Percentiles rank a stretch among this genome's conserved stretches.
Conservation (phyloP, 495 filamentous ascomycete species). For the Xylaria intraflava region DNA sequence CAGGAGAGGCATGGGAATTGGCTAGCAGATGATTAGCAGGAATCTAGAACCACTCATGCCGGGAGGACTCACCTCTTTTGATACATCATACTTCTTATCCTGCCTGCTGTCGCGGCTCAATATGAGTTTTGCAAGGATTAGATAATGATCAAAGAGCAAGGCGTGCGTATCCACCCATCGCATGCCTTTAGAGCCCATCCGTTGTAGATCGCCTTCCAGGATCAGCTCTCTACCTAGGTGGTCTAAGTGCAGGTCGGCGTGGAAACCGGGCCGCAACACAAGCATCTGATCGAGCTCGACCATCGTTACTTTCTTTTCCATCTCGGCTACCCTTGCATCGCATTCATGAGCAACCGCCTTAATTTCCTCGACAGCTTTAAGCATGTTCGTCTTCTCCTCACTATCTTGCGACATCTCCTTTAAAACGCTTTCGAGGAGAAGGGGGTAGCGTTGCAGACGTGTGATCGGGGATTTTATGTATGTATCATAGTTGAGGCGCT, state of each 20-base stretch:
- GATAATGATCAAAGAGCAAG: slow-evolving; percentile 92
- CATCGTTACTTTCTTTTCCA: slow-evolving; percentile 83
- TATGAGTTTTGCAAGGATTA: slow-evolving; percentile 83
- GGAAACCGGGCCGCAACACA: slow-evolving; percentile 78
- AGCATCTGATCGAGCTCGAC: slow-evolving; percentile 78
- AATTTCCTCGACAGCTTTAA: slow-evolving; percentile 89
- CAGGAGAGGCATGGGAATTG: slow-evolving; percentile 94
- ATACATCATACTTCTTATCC: slow-evolving; percentile 89
- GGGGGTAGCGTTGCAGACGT: slow-evolving; percentile 80
- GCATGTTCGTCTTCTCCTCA: slow-evolving; percentile 85
- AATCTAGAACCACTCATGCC: background rate
- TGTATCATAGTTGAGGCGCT: slow-evolving; percentile 85
- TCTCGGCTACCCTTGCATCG: slow-evolving; percentile 89
- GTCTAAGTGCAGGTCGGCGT: slow-evolving; percentile 81
- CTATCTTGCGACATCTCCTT: slow-evolving; percentile 77
- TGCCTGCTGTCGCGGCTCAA: slow-evolving; percentile 60
- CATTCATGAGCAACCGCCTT: slow-evolving; percentile 87
- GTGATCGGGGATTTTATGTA: slow-evolving; percentile 93
- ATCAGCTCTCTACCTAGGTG: slow-evolving; percentile 88
- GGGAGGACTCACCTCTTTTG: slow-evolving; percentile 61
- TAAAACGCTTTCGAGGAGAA: slow-evolving; percentile 75
- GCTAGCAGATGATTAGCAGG: slow-evolving; percentile 32
- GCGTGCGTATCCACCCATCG: slow-evolving; percentile 88
- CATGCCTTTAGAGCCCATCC: slow-evolving; percentile 79
- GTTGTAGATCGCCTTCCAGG: slow-evolving; percentile 81